These are phyloP conservation scores for Aureobasidium leucospermi DNA, from an alignment of 2,329 filamentous ascomycete species.

Conservation along the genomic window DNA sequence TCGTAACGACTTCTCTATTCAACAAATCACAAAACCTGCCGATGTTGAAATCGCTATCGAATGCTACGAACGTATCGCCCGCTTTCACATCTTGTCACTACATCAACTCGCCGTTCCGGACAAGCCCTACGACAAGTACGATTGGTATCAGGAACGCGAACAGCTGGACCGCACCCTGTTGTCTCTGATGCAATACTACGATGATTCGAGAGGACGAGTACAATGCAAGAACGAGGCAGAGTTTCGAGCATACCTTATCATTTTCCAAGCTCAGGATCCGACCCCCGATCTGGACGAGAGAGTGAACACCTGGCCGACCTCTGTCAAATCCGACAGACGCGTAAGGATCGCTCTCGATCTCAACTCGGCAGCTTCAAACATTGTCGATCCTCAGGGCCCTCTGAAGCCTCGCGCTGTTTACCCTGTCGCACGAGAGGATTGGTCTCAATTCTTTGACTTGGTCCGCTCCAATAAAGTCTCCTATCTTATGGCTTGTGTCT, in stretches of 20 bases:
- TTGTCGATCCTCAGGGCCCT: slow-evolving; percentile 44
- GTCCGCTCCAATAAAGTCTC: slow-evolving; percentile 49
- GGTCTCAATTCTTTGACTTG: slow-evolving; percentile 50
- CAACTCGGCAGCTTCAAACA: slow-evolving; percentile 49
- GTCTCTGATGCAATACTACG: slow-evolving; percentile 55
- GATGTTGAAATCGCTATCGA: slow-evolving; percentile 52
- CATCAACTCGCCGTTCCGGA: slow-evolving; percentile 50
- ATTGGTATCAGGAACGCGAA: slow-evolving; percentile 54
- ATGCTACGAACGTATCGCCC: slow-evolving; percentile 55
- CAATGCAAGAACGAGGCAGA: slow-evolving; percentile 54
- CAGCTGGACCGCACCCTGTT: slow-evolving; percentile 57
- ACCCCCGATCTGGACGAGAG: slow-evolving; percentile 50
- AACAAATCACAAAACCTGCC: slow-evolving; percentile 49
- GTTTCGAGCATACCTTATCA: slow-evolving; percentile 56
- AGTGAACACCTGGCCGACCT: slow-evolving; percentile 47
- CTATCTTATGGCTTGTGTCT: slow-evolving; percentile 57
- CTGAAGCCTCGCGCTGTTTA: slow-evolving; percentile 43
- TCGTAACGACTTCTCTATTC: slow-evolving; percentile 58
- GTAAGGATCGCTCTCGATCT: slow-evolving; percentile 52
- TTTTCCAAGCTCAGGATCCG: slow-evolving; percentile 45
- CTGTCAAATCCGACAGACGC: slow-evolving; percentile 43
- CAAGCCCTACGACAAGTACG: slow-evolving; percentile 44
- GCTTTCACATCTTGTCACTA: slow-evolving; percentile 56
- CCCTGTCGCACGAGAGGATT: slow-evolving; percentile 51
- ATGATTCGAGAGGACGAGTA: slow-evolving; percentile 45